These are phyloP conservation scores for Didymella pomorum DNA, from an alignment of 2,329 filamentous ascomycete genomes.

Conservation along the genomic window DNA sequence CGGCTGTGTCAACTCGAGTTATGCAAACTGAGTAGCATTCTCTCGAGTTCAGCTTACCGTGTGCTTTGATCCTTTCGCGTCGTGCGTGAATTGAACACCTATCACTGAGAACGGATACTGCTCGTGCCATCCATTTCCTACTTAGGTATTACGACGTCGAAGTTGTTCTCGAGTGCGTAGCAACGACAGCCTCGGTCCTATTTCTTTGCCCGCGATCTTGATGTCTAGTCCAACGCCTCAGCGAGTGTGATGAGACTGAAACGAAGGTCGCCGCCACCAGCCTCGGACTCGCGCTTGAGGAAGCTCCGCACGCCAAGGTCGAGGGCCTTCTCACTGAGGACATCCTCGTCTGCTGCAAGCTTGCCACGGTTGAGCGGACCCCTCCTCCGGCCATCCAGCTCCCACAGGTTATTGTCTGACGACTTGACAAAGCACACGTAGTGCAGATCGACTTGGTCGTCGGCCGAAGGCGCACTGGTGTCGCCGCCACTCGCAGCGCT, in stretches of 20 bases:
- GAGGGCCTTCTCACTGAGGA: slow-evolving; percentile 74
- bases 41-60: neutral
- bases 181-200: neutral
- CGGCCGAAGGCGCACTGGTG: slow-evolving; percentile 77
- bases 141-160: neutral
- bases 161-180: no score
- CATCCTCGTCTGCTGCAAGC: slow-evolving; percentile 56
- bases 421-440: slow-evolving; percentile 94
- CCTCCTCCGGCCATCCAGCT: slow-evolving; percentile 77
- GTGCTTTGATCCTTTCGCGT: neutral
- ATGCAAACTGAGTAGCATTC: neutral
- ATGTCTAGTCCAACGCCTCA: slow-evolving; percentile 60
- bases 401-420: slow-evolving; percentile 74
- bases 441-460: slow-evolving; percentile 88
- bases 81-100: neutral
- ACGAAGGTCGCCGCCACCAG: slow-evolving; percentile 65
- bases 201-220: neutral
- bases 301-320: slow-evolving; percentile 71
- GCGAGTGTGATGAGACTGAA: slow-evolving; percentile 70
- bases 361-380: slow-evolving; percentile 72
- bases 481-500: slow-evolving; percentile 79
- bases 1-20: neutral
- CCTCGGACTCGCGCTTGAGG: slow-evolving; percentile 64
- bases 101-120: neutral
- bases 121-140: neutral